These are phyloP conservation scores for Corylus americana DNA, from an alignment of 306 rosid species.

Conservation along the genomic window DNA sequence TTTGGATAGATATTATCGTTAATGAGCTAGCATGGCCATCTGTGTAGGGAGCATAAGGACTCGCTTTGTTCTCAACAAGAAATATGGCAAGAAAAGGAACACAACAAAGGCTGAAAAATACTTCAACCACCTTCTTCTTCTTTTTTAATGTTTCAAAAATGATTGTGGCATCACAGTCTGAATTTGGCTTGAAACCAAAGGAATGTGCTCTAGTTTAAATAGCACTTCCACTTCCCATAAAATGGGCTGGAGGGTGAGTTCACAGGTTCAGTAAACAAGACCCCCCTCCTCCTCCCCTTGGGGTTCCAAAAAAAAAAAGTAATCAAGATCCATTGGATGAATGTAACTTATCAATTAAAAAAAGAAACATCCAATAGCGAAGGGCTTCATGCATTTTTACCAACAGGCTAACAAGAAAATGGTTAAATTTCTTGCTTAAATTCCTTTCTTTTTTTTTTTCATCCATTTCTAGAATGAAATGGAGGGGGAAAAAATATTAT, in stretches of 20 bases:
- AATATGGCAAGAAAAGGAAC: neutral
- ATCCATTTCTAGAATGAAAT: neutral
- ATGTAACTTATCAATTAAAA: neutral
- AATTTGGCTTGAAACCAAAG: neutral
- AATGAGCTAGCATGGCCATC: neutral
- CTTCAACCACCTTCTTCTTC: neutral
- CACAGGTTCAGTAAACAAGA: neutral
- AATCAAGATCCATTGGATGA: neutral
- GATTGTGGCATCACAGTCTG: neutral
- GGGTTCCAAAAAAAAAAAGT: too few species aligned
- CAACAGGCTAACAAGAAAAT: neutral
- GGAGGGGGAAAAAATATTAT: neutral
- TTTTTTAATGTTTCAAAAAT: neutral
- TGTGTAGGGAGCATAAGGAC: neutral
- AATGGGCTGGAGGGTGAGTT: neutral
- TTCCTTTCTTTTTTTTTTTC: neutral
- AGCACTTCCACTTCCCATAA: neutral
- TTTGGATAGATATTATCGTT: neutral
- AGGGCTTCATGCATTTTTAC: neutral
- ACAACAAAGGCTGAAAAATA: neutral
- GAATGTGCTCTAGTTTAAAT: neutral
- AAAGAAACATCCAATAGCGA: neutral
- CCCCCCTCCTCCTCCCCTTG: neutral
- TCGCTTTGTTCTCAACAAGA: neutral
- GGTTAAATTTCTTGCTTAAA: neutral